Percentiles rank a stretch among this genome's conserved stretches.
These are phyloP conservation scores for Xylariaceae sp. DNA, from an alignment of 2,329 filamentous ascomycete genomes.

Conservation along the genomic window DNA sequence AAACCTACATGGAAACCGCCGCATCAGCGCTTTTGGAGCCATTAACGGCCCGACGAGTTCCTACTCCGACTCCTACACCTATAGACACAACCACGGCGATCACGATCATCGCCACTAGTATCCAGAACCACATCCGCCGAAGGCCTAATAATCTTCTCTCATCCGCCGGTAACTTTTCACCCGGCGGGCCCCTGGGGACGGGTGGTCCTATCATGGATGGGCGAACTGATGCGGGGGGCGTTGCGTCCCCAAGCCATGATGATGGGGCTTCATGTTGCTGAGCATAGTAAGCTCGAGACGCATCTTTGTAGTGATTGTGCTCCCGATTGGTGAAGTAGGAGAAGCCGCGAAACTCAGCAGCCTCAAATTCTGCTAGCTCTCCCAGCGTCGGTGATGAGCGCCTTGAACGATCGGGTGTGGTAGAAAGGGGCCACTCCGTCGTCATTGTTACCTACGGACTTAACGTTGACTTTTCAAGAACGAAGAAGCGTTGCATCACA, in stretches of 20 bases:
- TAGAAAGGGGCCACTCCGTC: conserved; percentile 17
- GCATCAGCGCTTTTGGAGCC: conserved; percentile 12
- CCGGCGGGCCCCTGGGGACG: conserved; percentile 5
- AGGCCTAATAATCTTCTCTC: conserved; percentile 29
- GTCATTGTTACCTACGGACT: conserved; percentile 20
- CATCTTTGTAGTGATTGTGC: conserved; percentile 28
- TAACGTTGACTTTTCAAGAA: conserved; percentile 11
- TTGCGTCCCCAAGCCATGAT: conserved; percentile 32
- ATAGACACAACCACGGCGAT: conserved; percentile 33
- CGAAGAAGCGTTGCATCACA: conserved; percentile 18
- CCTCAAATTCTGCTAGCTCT: conserved; percentile 3
- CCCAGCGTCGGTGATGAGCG: conserved; percentile 10
- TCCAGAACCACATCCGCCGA: conserved; percentile 34
- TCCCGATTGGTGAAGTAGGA: conserved; percentile 33
- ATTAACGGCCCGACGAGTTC: background rate
- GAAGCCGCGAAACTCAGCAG: conserved; percentile 31
- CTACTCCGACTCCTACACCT: conserved; percentile 36
- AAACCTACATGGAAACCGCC: conserved; percentile 26
- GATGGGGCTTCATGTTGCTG: conserved; percentile 20
- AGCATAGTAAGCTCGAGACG: conserved; percentile 28
- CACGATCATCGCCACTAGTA: conserved; percentile 28
- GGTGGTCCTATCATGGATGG: conserved; percentile 11
- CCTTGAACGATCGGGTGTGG: conserved; percentile 16
- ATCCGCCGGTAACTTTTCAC: background rate
- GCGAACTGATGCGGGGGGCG: conserved; percentile 27